These are phyloP conservation scores for Spathaspora passalidarum DNA, from an alignment of 805 yeast species.

Conservation along the genomic window DNA sequence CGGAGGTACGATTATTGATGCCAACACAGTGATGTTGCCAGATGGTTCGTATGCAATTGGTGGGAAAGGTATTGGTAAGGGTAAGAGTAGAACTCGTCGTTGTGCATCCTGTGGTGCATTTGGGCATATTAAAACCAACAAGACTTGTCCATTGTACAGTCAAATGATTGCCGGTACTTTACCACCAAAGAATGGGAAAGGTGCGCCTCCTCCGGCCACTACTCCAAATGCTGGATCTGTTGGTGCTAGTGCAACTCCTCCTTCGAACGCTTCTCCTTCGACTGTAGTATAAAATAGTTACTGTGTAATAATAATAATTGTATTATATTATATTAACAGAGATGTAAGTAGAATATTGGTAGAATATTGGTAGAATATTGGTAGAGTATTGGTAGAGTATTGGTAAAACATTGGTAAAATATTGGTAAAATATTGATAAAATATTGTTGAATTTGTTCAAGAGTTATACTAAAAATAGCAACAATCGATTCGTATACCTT, in stretches of 20 bases:
- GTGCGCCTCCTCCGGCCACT: not conserved
- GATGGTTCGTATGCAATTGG: slow-evolving; percentile 46
- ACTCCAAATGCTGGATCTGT: slow-evolving; percentile 1
- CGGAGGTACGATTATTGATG: slow-evolving; percentile 41
- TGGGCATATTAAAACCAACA: slow-evolving; percentile 92
- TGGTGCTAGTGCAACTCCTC: not conserved
- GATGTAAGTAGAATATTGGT: no score
- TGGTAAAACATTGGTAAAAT: no score
- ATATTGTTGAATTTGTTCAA: no score
- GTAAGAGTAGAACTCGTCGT: slow-evolving; percentile 70
- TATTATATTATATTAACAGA: not conserved
- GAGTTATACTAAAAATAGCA: no score
- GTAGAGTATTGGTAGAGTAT: no score
- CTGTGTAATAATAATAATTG: not conserved
- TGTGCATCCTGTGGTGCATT: slow-evolving; percentile 95
- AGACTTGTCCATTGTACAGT: slow-evolving; percentile 81
- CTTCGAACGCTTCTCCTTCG: not conserved
- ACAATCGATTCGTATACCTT: no score
- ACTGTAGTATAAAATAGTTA: not conserved
- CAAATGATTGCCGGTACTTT: slow-evolving; percentile 29
- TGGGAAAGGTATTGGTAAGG: slow-evolving; percentile 72
- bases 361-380: no score
- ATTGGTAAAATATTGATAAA: no score
- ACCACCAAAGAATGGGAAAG: slow-evolving; percentile 9
- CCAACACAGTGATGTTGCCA: slow-evolving; percentile 41